Evolutionary conservation across 805 yeast species (phyloP).

Genomic region (Lipomyces chichibuensis): DNA sequence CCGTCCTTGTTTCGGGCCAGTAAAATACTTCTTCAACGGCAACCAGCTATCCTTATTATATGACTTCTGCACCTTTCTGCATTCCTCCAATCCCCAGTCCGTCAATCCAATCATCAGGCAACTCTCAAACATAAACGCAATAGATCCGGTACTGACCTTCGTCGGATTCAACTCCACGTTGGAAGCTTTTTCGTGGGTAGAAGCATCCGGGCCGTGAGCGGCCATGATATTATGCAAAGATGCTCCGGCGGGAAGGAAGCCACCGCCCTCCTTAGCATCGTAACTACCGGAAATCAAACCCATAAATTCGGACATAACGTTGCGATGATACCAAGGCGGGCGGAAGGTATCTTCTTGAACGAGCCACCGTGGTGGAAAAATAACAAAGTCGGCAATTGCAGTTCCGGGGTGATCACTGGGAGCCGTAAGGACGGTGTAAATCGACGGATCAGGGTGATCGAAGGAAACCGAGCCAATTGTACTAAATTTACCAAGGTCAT

Average conservation of each 20-base stretch:
- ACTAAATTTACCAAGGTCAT: conserved; percentile 39
- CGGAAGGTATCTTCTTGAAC: conserved; percentile 41
- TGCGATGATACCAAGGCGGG: conserved; percentile 42
- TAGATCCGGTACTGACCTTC: conserved; percentile 38
- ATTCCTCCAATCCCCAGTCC: conserved; percentile 34
- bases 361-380: conserved; percentile 42
- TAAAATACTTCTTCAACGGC: conserved; percentile 27
- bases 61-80: conserved; percentile 32
- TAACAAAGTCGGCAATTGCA: conserved; percentile 41
- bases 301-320: conserved; percentile 41
- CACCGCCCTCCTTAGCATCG: conserved; percentile 34
- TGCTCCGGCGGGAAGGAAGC: conserved; percentile 41
- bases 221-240: conserved; percentile 41
- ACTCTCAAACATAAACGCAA: conserved; percentile 42
- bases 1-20: conserved; percentile 16
- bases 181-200: conserved; percentile 37
- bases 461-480: conserved; percentile 39
- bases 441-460: conserved; percentile 42
- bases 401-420: conserved; percentile 36
- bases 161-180: conserved; percentile 31
- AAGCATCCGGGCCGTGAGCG: conserved; percentile 41
- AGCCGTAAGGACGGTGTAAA: conserved; percentile 35
- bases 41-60: conserved; percentile 36
- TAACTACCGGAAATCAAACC: conserved; percentile 25
- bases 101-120: conserved; percentile 38